Conservation (phyloP, 805 yeast genomes). For the Saccharomycopsis malanga region DNA sequence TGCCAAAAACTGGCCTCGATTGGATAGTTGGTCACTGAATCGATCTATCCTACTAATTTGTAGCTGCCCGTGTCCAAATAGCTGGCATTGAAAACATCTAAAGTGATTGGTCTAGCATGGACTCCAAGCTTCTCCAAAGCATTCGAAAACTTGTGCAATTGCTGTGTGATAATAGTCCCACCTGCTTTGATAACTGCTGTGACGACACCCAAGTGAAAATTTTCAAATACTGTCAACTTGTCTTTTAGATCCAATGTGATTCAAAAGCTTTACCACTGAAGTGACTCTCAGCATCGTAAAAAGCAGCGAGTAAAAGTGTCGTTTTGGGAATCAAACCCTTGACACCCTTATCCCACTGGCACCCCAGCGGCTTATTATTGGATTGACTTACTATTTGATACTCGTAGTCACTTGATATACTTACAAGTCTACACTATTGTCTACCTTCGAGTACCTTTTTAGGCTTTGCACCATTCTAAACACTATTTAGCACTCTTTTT, state of each 20-base stretch:
- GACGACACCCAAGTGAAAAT: conserved; percentile 94
- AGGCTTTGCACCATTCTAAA: too few relatives aligned
- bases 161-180: conserved; percentile 96
- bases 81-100: conserved; percentile 93
- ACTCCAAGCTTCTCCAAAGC: conserved; percentile 96
- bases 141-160: conserved; percentile 85
- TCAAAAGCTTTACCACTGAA: conserved; percentile 88
- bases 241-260: conserved; percentile 93
- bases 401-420: too few relatives aligned
- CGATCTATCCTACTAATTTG: conserved; percentile 86
- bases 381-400: too few relatives aligned
- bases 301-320: too few relatives aligned
- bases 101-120: conserved; percentile 96
- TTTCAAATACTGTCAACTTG: conserved; percentile 95
- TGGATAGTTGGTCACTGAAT: conserved; percentile 78
- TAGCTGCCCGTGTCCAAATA: conserved; percentile 87
- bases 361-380: too few relatives aligned
- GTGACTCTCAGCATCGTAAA: too few relatives aligned
- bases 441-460: too few relatives aligned
- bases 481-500: too few relatives aligned
- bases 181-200: conserved; percentile 98
- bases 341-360: too few relatives aligned
- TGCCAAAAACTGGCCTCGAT: conserved; percentile 92
- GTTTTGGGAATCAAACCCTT: too few relatives aligned
- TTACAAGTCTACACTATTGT: too few relatives aligned